Base-by-base conservation (phyloP, 108 stramenopile species). In the Skeletonema potamos region DNA sequence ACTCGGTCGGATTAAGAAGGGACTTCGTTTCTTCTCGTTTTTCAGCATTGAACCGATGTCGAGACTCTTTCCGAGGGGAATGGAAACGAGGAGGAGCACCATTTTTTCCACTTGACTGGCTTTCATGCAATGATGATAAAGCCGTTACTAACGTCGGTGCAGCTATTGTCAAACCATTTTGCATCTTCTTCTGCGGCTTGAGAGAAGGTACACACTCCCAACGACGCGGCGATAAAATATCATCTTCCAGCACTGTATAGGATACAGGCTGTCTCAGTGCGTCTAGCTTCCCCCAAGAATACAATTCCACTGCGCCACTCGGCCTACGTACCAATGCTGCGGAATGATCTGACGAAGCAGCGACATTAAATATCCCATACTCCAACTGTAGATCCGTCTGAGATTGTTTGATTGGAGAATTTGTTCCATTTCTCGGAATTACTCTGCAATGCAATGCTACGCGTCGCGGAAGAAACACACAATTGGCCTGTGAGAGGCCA, bases 241-340 rank as follows among this genome's bases (percentile, higher is more conserved):
- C 74, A 58, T 69, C 82, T 46, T 67, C 41, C 39, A 33, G 62
- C 60, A 39, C 32, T n/a, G 71, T 33, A 5, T 66, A 51, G 1
- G 83, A 41, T 17, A 70, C 13, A 36, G 66, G 55, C 27, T 71
- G 64, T 51, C 81, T 89, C 5, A 90, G 64, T 27, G 87, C 85
- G 11, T 81, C 78, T 54, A 86, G 84, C 72, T 82, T 90, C 17
- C 93, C 93, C 93, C 93, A 94, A 48, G 85, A 86, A 64, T 86
- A 94, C 9, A 90, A 60, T 59, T 94, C 93, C 32, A 92, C 74
- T 27, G 79, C 78, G 13, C 90, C 93, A 54, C 83, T 87, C 1
- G 87, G 82, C 54, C 87, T 41, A 63, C 89, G 82, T 1, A 94
- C 86, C 62, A 94, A 76, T 8, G 93, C 93, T 28, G 90, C 81